Conservation (phyloP, 2,329 filamentous ascomycete genomes). For the Helotiales sp. region DNA sequence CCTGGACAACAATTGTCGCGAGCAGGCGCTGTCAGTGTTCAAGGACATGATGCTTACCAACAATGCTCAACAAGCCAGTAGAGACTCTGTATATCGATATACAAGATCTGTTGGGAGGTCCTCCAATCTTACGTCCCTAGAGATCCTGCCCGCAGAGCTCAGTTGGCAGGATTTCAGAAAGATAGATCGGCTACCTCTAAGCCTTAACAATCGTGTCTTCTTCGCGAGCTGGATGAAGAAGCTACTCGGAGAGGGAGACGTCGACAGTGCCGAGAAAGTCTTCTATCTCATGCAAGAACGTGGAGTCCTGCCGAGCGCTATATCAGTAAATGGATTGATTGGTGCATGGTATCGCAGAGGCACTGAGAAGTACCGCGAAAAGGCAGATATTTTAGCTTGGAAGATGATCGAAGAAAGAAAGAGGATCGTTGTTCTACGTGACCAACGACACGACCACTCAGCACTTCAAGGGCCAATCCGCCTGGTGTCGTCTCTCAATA, state of each 20-base stretch:
- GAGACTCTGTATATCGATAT: constrained; percentile 30
- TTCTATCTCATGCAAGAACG: constrained; percentile 73
- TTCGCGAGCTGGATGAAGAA: constrained; percentile 88
- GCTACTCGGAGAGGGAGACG: constrained; percentile 70
- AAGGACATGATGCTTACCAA: constrained; percentile 77
- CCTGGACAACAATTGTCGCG: constrained; percentile 62
- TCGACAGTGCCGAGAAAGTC: constrained; percentile 71
- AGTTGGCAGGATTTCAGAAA: constrained; percentile 26
- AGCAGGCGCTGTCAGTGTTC: constrained; percentile 73
- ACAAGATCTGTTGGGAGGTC: constrained; percentile 6
- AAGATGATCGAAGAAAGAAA: constrained; percentile 72
- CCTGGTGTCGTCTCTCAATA: constrained; percentile 11
- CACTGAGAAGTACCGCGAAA: constrained; percentile 51
- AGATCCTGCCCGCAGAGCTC: constrained; percentile 36
- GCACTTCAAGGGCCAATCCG: not conserved
- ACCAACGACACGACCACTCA: not conserved
- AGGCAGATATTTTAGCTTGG: constrained; percentile 71
- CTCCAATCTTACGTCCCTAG: constrained; percentile 18
- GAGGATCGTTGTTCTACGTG: constrained; percentile 55
- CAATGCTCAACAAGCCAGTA: constrained; percentile 3
- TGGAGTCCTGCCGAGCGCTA: constrained; percentile 66
- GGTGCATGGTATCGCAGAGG: constrained; percentile 73
- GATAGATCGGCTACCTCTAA: constrained; percentile 51
- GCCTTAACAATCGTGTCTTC: constrained; percentile 73
- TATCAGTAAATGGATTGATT: constrained; percentile 80